Base-by-base conservation (phyloP, 2,329 filamentous ascomycete genomes). In the Iodosphaeria phyllophila region DNA sequence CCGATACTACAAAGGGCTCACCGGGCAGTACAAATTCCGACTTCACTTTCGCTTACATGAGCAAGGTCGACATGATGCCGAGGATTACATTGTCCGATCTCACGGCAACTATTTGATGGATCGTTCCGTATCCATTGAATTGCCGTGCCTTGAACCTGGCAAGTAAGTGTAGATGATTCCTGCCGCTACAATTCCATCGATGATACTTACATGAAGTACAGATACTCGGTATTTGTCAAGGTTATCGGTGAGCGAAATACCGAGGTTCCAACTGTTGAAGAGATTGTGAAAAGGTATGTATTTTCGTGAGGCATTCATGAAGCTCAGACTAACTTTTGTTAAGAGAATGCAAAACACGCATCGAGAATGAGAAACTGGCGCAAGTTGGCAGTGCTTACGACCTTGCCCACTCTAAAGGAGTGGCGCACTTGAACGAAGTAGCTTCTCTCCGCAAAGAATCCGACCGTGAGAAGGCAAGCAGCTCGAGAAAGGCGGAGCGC, bases 1-100 rank as follows among this genome's bases (percentile, higher is more conserved):
- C 16, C 53, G 68, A 13, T 74, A 72, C 39, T 74, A 69, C 40
- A 58, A 58, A 31, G 69, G 67, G 4, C 52, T 74, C 1, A 49
- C 60, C 17, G 69, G 69, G 6, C 62, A 70, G 38, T 74, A 73
- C 33, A 41, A 31, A 16, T 62, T 58, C 41, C 49, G 52, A 11
- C 43, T 62, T 4, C 50, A 60, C 35, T 67, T 51, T 49, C 51
- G 63, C 6, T 40, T 68, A 3, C 61, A 68, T 30, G 51, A 57
- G 27, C 46, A 57, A 17, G 55, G 53, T n/a, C 45, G 51, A 3
- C 55, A 54, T 2, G 54, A 52, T 4, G 57, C 60, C 4, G 61
- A 68, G 30, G 63, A 69, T 34, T 71, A 69, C 32, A 57, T 71
- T 16, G 64, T 71, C 4, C 54, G 66, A 13, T 65, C 59, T 4